Conservation (phyloP, 2,329 filamentous ascomycete genomes). For the Pleomassaria siparia region DNA sequence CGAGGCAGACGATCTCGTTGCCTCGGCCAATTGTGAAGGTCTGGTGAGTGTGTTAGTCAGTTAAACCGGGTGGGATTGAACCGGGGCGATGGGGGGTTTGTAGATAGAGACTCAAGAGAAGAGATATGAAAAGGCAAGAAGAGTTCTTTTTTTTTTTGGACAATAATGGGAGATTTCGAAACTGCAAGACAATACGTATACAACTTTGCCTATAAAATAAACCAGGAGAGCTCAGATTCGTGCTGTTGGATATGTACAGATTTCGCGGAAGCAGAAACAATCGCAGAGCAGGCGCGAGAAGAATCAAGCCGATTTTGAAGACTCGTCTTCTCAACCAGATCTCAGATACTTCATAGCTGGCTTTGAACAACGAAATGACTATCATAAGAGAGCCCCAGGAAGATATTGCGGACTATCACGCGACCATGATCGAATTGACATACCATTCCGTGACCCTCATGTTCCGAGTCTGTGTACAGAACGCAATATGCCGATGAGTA, state of each 20-base stretch:
- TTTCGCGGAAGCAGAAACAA: too few species aligned
- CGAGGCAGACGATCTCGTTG: slow-evolving; percentile 88
- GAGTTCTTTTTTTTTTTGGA: too few species aligned
- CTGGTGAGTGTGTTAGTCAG: slow-evolving; percentile 22
- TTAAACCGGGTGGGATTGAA: background rate
- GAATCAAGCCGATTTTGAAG: too few species aligned
- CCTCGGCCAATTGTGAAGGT: slow-evolving; percentile 85
- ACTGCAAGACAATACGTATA: too few species aligned
- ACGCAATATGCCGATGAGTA: slow-evolving; percentile 96
- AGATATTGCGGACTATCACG: background rate
- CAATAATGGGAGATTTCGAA: too few species aligned
- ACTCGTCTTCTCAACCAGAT: too few species aligned
- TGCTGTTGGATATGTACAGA: too few species aligned
- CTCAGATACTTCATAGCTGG: background rate
- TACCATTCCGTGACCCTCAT: slow-evolving; percentile 78
- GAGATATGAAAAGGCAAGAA: background rate
- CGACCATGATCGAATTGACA: slow-evolving; percentile 7
- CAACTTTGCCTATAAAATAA: too few species aligned
- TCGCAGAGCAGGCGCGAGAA: too few species aligned
- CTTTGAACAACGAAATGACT: too few species aligned
- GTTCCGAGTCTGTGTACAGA: slow-evolving; percentile 73
- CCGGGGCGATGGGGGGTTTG: background rate
- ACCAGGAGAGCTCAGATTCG: too few species aligned
- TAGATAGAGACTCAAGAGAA: background rate
- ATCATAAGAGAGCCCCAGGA: background rate